Conservation (phyloP, 148 eudicot genomes). For the Gaultheria prostrata region DNA sequence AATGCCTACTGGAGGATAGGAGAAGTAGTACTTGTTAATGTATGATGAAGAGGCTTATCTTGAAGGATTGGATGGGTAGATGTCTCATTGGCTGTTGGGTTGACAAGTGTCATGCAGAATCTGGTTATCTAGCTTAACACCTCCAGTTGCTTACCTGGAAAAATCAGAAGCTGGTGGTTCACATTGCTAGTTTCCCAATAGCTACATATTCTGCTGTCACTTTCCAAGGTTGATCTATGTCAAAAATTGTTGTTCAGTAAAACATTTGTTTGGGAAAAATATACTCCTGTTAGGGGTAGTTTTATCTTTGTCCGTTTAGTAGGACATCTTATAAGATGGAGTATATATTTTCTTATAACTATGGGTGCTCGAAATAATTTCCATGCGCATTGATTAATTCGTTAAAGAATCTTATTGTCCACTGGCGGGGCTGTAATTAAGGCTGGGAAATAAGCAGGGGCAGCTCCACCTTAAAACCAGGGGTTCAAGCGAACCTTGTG, state of each 20-base stretch:
- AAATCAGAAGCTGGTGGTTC: constrained; percentile 50
- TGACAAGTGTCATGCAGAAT: constrained; percentile 62
- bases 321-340: neutral
- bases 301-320: neutral
- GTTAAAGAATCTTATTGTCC: neutral
- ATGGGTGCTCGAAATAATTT: too few species aligned
- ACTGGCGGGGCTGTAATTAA: neutral
- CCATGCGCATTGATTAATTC: neutral
- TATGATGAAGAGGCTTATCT: constrained; percentile 47
- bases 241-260: neutral
- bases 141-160: constrained; percentile 27
- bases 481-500: too few species aligned
- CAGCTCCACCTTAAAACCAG: too few species aligned
- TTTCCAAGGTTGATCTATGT: neutral
- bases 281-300: neutral
- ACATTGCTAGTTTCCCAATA: constrained; percentile 15
- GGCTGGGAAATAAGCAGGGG: too few species aligned
- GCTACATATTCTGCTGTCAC: neutral
- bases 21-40: constrained; percentile 17
- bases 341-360: too few species aligned
- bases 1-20: neutral
- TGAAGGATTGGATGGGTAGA: constrained; percentile 38
- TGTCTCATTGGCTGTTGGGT: constrained; percentile 48
- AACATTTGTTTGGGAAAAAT: neutral
- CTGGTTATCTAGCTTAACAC: constrained; percentile 19